phyloP scores from a whole-genome alignment of 2,329 filamentous ascomycete species.

The Rutstroemia sp. region DNA sequence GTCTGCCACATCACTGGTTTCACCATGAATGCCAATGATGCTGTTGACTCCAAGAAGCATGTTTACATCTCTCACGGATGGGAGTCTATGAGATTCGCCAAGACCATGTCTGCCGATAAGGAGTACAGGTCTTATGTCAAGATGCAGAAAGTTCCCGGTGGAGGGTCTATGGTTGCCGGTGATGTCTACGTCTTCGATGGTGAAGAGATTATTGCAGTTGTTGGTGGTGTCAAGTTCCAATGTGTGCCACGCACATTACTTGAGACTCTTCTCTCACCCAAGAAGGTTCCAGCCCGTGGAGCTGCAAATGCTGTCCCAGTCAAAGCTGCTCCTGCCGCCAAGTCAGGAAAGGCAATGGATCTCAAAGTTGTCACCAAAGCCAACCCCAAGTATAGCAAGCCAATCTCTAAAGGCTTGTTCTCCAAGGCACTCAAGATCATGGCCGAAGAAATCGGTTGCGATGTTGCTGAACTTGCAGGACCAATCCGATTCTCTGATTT shows the following conservation, averaged over 20 bases:
- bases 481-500: constrained; percentile 47
- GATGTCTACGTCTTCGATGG: constrained; percentile 33
- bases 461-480: constrained; percentile 46
- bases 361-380: neutral
- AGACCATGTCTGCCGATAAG: constrained; percentile 15
- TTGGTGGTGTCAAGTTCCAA: constrained; percentile 24
- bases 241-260: constrained; percentile 8
- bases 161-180: constrained; percentile 27
- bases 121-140: constrained; percentile 21
- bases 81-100: constrained; percentile 21
- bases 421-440: constrained; percentile 44
- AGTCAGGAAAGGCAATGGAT: neutral
- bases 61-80: constrained; percentile 25
- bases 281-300: neutral
- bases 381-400: constrained; percentile 22
- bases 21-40: constrained; percentile 47
- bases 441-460: constrained; percentile 47
- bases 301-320: neutral
- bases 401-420: constrained; percentile 9
- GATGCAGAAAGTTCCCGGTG: constrained; percentile 28
- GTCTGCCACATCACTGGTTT: constrained; percentile 53
- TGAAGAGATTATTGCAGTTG: constrained; percentile 29
- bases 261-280: constrained; percentile 9
- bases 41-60: constrained; percentile 19
- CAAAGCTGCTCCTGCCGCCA: neutral